phyloP scores from a whole-genome alignment of 805 yeast species.

The Yarrowia sp. region DNA sequence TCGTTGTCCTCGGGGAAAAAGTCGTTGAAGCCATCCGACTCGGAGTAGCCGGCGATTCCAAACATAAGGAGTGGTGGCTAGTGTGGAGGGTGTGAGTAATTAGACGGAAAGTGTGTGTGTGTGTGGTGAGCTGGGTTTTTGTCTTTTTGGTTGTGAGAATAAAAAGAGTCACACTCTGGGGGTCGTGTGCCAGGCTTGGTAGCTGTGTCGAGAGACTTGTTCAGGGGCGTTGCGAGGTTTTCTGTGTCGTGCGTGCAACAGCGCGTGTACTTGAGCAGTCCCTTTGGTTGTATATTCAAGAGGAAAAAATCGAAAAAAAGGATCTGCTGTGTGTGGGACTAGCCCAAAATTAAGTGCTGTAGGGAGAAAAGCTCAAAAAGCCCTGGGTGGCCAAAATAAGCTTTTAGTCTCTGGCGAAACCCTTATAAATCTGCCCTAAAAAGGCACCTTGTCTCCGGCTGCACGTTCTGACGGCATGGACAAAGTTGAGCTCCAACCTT shows the following conservation, averaged over 20 bases:
- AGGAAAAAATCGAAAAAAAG: slow-evolving; percentile 9
- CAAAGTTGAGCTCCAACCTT: slow-evolving; percentile 7
- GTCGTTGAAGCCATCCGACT: slow-evolving; percentile 39
- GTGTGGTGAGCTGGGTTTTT: not conserved
- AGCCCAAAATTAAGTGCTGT: slow-evolving; percentile 26
- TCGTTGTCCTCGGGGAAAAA: slow-evolving; percentile 38
- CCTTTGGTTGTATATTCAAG: not conserved
- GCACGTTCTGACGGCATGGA: slow-evolving; percentile 18
- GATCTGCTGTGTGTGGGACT: slow-evolving; percentile 25
- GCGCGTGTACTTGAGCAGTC: not conserved
- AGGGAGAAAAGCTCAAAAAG: slow-evolving; percentile 34
- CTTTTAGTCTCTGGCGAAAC: slow-evolving; percentile 13
- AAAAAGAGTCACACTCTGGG: not conserved
- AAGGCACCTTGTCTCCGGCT: slow-evolving; percentile 38
- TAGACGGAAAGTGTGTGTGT: not conserved
- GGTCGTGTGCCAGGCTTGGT: not conserved
- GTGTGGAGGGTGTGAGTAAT: not conserved
- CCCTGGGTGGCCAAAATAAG: slow-evolving; percentile 14
- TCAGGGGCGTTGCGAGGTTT: too few relatives aligned
- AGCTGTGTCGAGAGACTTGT: too few relatives aligned
- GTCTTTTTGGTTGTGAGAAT: too few relatives aligned
- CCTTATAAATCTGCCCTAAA: slow-evolving; percentile 35
- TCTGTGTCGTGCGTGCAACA: too few relatives aligned
- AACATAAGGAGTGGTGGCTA: slow-evolving; percentile 8
- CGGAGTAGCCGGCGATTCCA: slow-evolving; percentile 38